phyloP scores from a whole-genome alignment of 1,284 basidiomycete species.

The Ustilago esculenta region DNA sequence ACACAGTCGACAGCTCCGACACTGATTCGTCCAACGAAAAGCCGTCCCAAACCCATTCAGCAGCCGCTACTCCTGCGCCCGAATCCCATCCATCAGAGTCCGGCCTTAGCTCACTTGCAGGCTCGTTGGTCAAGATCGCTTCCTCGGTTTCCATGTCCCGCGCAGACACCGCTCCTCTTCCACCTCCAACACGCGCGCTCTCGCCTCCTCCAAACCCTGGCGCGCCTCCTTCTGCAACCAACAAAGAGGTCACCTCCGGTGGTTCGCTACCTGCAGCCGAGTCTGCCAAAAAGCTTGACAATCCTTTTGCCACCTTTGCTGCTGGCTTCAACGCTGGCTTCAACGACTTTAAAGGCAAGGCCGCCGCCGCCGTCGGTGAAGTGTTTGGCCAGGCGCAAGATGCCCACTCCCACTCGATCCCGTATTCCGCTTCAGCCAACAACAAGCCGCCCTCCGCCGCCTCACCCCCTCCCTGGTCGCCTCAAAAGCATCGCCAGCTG shows the following conservation, averaged over 20 bases:
- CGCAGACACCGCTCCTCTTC: conserved; percentile 33
- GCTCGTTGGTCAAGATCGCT: conserved; percentile 29
- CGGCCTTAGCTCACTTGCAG: conserved; percentile 20
- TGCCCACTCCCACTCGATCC: background rate
- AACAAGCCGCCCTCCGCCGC: conserved; percentile 10
- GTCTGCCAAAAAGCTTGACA: conserved; percentile 34
- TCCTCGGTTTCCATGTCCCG: conserved; percentile 28
- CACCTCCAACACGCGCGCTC: conserved; percentile 30
- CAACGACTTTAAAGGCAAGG: conserved; percentile 56
- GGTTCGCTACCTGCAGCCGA: conserved; percentile 33
- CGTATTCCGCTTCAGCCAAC: conserved; percentile 1
- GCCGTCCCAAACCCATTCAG: background rate
- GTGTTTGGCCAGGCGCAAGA: conserved; percentile 41
- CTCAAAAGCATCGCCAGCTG: conserved; percentile 36
- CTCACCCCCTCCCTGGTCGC: conserved; percentile 35
- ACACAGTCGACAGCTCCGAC: conserved; percentile 36
- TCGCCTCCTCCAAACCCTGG: conserved; percentile 1
- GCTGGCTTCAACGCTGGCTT: conserved; percentile 52
- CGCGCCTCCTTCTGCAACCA: background rate
- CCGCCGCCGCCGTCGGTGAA: conserved; percentile 55
- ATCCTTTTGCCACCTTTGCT: conserved; percentile 52
- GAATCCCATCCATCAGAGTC: conserved; percentile 12
- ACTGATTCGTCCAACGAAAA: conserved; percentile 34
- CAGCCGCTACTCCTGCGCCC: background rate
- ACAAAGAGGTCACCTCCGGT: conserved; percentile 32